Base-by-base conservation (phyloP, 805 yeast species). In the Saturnispora sekii region DNA sequence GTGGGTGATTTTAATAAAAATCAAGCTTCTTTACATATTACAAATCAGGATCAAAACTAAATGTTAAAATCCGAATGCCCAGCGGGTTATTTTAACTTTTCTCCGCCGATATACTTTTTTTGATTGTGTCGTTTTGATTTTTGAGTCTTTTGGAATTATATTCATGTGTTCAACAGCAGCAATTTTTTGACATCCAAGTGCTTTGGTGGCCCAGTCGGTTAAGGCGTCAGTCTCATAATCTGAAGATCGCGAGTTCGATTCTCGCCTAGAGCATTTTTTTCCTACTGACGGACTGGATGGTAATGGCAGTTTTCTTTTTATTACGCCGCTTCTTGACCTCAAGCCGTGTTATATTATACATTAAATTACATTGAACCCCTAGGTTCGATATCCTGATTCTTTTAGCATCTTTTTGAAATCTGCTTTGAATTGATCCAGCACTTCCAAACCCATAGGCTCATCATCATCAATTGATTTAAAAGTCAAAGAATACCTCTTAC, bases 141-240 rank as follows among this genome's bases (percentile, higher is more conserved):
- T 15, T 43, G 53, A 50, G 41, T 18, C 47, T 50, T 50, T 47
- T 50, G 48, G 48, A 50, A 50, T 50, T 51, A 45, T 51, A 47
- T 49, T 51, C 46, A 47, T 51, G 51, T 45, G 45, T 51, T 51
- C 53, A 51, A 51, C 45, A 36, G 49, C 49, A 47, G 51, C 50
- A 50, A 49, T 3, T 21, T 18, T 16, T 26, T 7, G 3, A 6
- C 16, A 36, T 21, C 21, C 3, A 21, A 21, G 17, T 21, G 65
- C 64, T 61, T 54, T 59, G 56, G 64, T 61, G 65, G 65, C 65
- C 64, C 65, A 61, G 65, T 55, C 56, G 65, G 64, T 59, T 61
- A 61, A 60, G 63, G 65, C 65, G 65, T 61, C 60, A 61, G 65
- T 61, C 66, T 61, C 64, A 61, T 61, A 61, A 61, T 61, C 64